Evolutionary conservation across 352 stramenopile species (phyloP).

Genomic region (Phytophthora hibernalis): DNA sequence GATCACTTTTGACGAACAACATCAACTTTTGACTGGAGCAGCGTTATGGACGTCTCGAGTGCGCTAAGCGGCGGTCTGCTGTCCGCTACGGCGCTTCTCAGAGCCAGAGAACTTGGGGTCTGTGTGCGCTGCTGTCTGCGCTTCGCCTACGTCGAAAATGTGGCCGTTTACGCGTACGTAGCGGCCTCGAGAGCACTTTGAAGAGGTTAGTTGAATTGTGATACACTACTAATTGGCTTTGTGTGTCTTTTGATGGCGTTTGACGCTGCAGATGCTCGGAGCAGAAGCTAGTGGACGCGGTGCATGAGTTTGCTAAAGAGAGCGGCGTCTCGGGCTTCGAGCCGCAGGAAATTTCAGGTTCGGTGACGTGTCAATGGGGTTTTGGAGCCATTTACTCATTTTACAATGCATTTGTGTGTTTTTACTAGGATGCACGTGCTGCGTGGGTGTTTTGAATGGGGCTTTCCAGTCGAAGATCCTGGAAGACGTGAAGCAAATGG

Average conservation of each 20-base stretch:
- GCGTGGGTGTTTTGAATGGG: conserved; percentile 64
- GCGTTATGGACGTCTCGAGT: conserved; percentile 32
- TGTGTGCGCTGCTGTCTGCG: conserved; percentile 79
- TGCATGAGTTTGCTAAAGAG: conserved; percentile 32
- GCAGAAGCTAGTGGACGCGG: conserved; percentile 33
- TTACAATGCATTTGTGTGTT: not conserved
- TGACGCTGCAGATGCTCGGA: conserved; percentile 35
- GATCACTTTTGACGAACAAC: conserved; percentile 17
- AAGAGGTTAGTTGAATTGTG: conserved; percentile 13
- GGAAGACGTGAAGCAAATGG: conserved; percentile 47
- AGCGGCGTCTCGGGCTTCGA: conserved; percentile 26
- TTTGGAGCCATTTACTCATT: conserved; percentile 7
- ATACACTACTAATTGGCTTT: conserved; percentile 11
- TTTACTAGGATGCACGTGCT: conserved; percentile 67
- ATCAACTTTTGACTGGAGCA: conserved; percentile 22
- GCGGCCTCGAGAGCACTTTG: not conserved
- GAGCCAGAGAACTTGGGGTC: conserved; percentile 36
- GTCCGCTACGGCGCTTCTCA: conserved; percentile 33
- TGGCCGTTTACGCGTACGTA: conserved; percentile 63
- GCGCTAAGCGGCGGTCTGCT: conserved; percentile 37
- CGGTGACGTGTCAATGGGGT: conserved; percentile 2
- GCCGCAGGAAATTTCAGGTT: conserved; percentile 29
- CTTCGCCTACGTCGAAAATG: conserved; percentile 56
- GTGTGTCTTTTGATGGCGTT: conserved; percentile 3
- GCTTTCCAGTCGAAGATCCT: conserved; percentile 56